Evolutionary conservation across 2,329 filamentous ascomycete species (phyloP), one percentile per base, ranked within the genome.

Genomic region (Mariannaea sp.): DNA sequence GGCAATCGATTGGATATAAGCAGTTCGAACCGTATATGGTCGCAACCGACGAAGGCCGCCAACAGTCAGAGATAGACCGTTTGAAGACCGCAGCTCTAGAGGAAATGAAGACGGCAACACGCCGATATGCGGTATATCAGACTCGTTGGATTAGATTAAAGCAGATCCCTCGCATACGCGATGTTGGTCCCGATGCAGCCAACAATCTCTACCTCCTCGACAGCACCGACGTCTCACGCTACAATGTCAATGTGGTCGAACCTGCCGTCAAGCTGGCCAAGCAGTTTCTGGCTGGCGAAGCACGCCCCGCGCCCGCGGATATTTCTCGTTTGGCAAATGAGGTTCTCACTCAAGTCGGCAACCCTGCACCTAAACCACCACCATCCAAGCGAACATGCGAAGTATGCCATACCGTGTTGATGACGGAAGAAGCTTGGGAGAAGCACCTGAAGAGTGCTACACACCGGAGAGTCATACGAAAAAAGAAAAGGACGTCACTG

Each of bases 1-100:
- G 93, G 92, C 89, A 96, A 47, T 94, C 92, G 1, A 99, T 99
- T 57, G 94, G 94, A 1, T 97, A 92, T 73, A 97, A 95, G 69
- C 91, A 99, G 68, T 88, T 97, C 67, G 81, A 89, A 52, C 79
- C 83, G 0, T 96, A 92, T 65, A 74, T 92, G 19, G 64, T 74
- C 2, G 80, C 81, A 1, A 55, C 77, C 12, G 63, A 73, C 59
- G 56, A 70, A 26, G 61, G 61, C 1, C 47, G 55, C 22, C 61
- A 60, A 6, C 50, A 50, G 8, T 41, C 42, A 54, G 76, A 81
- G 4, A 71, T 89, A 1, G 77, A 81, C 16, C 75, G 76, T 14
- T 70, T 92, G 12, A 85, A 82, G 60, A 62, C 68, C 1, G 68
- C 78, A 1, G 87, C 85, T 1, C 73, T 96, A 0, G 88, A 93